Conservation (phyloP, 2,329 filamentous ascomycete species). For the Penicillium capsulatum region DNA sequence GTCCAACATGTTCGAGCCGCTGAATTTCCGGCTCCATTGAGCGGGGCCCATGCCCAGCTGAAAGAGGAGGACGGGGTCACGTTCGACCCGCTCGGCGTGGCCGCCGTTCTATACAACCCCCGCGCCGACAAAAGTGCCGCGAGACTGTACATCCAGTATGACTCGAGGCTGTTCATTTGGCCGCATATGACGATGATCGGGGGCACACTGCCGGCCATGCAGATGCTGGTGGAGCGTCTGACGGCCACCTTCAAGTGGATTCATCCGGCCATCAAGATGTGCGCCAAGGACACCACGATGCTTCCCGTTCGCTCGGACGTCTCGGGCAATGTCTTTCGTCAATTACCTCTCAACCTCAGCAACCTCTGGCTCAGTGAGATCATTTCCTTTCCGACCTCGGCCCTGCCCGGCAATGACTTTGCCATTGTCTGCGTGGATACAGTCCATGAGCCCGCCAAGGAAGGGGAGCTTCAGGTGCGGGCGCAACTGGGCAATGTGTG, state of each 20-base stretch:
- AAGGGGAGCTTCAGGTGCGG: conserved; percentile 1
- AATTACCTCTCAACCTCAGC: conserved; percentile 28
- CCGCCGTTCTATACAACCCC: conserved; percentile 30
- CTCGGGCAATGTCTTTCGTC: conserved; percentile 26
- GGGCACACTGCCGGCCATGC: conserved; percentile 28
- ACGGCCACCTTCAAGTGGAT: conserved; percentile 22
- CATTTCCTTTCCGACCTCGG: conserved; percentile 23
- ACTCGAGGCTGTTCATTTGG: conserved; percentile 27
- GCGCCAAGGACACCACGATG: conserved; percentile 25
- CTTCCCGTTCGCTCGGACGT: conserved; percentile 29
- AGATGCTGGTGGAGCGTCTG: conserved; percentile 31
- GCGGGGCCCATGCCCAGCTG: background rate
- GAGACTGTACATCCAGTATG: conserved; percentile 29
- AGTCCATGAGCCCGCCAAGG: conserved; percentile 2
- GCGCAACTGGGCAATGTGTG: conserved; percentile 5
- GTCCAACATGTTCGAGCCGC: too few relatives aligned
- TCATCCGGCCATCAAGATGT: conserved; percentile 29
- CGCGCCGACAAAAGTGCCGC: conserved; percentile 30
- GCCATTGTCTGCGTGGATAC: conserved; percentile 26
- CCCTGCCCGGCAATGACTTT: conserved; percentile 28
- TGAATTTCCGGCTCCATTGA: too few relatives aligned
- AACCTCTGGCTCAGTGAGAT: conserved; percentile 28
- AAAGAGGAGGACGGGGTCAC: conserved; percentile 17
- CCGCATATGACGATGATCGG: conserved; percentile 34
- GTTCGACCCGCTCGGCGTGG: conserved; percentile 34